Evolutionary conservation across 192 early-diverging fungal genomes (phyloP), one percentile per base, ranked within the genome.

Genomic region (Rhizoclosmatium globosum): DNA sequence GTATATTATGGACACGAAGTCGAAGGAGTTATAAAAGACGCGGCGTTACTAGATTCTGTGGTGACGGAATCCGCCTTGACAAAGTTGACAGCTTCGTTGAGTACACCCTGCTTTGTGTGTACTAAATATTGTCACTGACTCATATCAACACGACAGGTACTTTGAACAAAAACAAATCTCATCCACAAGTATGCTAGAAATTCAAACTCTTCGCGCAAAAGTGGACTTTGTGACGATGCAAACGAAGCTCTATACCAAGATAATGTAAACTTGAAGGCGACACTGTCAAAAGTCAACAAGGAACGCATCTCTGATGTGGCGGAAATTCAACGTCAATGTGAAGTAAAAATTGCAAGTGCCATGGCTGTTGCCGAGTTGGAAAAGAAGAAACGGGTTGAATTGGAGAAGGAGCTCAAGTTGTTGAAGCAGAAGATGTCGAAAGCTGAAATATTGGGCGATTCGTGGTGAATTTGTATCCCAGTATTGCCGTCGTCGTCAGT

Each of bases 1-100:
- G 78, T 71, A 21, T 87, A 86, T 1, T 9, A 7, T 62, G 73
- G 76, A 68, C 72, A 78, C 17, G 83, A 82, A 64, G 41, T 71
- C 9, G 85, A 88, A 43, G 47, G 44, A 48, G 75, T 88, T 64
- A 71, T 89, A 17, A 50, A 78, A 70, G 87, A 89, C 72, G 83
- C 76, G 13, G 41, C 76, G 59, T 72, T 66, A 15, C 41, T 86
- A 31, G 81, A 76, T 46, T 39, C 46, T 41, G 61, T 83, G 13
- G 72, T 86, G 11, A 81, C 64, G 4, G 64, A 73, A 19, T 6
- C 57, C 17, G 38, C 65, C 11, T 50, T 80, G 31, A 45, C 42
- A 2, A 47, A 71, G 19, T 45, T 80, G 6, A 38, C 56, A 3
- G 17, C 39, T 19, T 69, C 47, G 79, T 80, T 13, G 62, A 46